Evolutionary conservation across 1,139 yeast genomes (phyloP).

Genomic region (Barnettozyma hawaiiensis): DNA sequence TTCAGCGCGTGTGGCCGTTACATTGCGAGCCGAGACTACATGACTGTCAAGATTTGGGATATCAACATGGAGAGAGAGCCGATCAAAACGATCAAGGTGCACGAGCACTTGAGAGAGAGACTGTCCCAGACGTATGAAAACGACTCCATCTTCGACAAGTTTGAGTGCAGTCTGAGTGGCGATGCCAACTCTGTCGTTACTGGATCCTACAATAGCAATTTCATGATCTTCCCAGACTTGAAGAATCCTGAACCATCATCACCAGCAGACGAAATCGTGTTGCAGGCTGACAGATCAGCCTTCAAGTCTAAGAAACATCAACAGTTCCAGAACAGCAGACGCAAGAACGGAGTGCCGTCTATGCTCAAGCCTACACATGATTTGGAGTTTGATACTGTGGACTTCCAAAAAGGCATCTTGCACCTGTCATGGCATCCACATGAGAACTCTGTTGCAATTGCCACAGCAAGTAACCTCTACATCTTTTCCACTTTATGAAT

Average conservation of each 20-base stretch:
- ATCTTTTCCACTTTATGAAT: conserved; percentile 40
- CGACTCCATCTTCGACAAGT: conserved; percentile 97
- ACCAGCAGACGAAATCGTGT: conserved; percentile 61
- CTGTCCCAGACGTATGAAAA: conserved; percentile 97
- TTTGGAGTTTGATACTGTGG: conserved; percentile 73
- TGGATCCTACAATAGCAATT: conserved; percentile 94
- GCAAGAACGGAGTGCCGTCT: conserved; percentile 25
- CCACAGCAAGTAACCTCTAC: conserved; percentile 93
- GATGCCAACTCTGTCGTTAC: conserved; percentile 93
- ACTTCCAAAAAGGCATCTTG: conserved; percentile 89
- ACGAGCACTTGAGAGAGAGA: conserved; percentile 89
- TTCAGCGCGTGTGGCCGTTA: conserved; percentile 91
- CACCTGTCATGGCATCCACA: conserved; percentile 98
- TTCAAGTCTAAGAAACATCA: conserved; percentile 68
- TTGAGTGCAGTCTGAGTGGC: conserved; percentile 93
- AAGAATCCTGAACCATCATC: conserved; percentile 38
- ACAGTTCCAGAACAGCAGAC: conserved; percentile 23
- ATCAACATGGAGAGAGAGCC: conserved; percentile 96
- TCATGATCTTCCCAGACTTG: conserved; percentile 91
- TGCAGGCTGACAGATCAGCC: conserved; percentile 98
- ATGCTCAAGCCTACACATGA: conserved; percentile 36
- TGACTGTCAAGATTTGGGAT: conserved; percentile 98
- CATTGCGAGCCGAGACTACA: conserved; percentile 91
- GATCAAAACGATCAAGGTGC: conserved; percentile 87
- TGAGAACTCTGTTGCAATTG: conserved; percentile 95